Evolutionary conservation across 495 filamentous ascomycete species (phyloP).

Genomic region (Lophiotrema nucula): DNA sequence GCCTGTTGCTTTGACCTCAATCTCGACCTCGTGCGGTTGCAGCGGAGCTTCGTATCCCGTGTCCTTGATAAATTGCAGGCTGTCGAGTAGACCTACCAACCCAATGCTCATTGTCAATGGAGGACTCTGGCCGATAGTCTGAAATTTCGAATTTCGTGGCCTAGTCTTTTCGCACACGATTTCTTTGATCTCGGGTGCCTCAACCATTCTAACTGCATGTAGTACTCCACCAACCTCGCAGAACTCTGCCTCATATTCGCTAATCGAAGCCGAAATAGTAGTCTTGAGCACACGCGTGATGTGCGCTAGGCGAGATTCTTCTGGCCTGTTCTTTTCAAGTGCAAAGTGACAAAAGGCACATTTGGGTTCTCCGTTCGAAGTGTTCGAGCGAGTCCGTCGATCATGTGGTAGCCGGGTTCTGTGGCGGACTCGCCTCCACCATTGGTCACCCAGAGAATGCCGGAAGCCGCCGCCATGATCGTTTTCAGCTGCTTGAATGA

Average conservation of each 20-base stretch:
- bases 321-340: not conserved
- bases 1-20: constrained; percentile 1
- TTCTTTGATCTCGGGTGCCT: not conserved
- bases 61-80: not conserved
- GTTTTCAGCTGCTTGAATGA: not conserved
- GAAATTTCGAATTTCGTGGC: not conserved
- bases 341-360: constrained; percentile 32
- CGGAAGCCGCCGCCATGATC: not conserved
- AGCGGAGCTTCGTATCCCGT: not conserved
- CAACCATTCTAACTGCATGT: not conserved
- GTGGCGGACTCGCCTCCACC: constrained; percentile 36
- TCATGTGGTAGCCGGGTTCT: constrained; percentile 36
- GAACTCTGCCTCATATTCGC: not conserved
- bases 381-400: constrained; percentile 36
- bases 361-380: constrained; percentile 36
- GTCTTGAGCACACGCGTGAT: not conserved
- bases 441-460: constrained; percentile 41
- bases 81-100: not conserved
- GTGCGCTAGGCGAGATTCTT: too few species aligned
- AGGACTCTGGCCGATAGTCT: not conserved
- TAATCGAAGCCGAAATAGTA: not conserved
- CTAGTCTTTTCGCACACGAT: not conserved
- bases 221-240: not conserved
- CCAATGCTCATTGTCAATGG: not conserved
- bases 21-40: not conserved